These are phyloP conservation scores for Cicer arietinum DNA, from an alignment of 306 rosid genomes.

Conservation along the genomic window DNA sequence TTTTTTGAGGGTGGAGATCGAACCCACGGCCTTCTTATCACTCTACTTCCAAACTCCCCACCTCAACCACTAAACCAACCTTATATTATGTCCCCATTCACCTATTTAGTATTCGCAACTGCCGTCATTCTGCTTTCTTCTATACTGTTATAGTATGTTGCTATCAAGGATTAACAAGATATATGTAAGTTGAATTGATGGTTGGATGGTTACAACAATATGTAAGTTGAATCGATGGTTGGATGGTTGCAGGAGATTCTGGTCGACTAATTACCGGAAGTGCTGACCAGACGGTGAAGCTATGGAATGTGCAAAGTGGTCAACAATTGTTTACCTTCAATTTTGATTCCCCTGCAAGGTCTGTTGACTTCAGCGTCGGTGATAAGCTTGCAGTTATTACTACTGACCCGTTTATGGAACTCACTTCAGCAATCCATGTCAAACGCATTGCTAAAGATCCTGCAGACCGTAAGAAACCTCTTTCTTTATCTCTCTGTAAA, in stretches of 20 bases:
- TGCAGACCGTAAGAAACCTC: constrained; percentile 54
- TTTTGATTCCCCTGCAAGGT: constrained; percentile 76
- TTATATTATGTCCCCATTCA: no score
- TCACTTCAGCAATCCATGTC: constrained; percentile 75
- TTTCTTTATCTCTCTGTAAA: not conserved
- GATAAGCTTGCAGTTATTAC: constrained; percentile 68
- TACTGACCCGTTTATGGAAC: constrained; percentile 77
- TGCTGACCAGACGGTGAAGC: constrained; percentile 79
- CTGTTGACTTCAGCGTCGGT: constrained; percentile 71
- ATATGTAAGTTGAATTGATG: not conserved
- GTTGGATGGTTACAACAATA: not conserved
- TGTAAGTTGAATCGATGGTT: not conserved
- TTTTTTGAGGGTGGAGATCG: no score
- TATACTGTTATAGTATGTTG: no score
- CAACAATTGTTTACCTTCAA: constrained; percentile 71
- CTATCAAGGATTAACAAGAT: no score
- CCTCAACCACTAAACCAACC: no score
- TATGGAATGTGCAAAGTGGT: constrained; percentile 82
- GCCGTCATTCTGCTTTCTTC: no score
- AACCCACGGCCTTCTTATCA: no score
- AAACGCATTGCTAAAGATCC: constrained; percentile 63
- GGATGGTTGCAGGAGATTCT: constrained; percentile 59
- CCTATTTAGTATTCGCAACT: no score
- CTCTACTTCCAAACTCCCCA: no score
- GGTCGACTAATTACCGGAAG: constrained; percentile 72